Evolutionary conservation across 352 stramenopile species (phyloP).

Genomic region (Thalassiosira ordinaria): DNA sequence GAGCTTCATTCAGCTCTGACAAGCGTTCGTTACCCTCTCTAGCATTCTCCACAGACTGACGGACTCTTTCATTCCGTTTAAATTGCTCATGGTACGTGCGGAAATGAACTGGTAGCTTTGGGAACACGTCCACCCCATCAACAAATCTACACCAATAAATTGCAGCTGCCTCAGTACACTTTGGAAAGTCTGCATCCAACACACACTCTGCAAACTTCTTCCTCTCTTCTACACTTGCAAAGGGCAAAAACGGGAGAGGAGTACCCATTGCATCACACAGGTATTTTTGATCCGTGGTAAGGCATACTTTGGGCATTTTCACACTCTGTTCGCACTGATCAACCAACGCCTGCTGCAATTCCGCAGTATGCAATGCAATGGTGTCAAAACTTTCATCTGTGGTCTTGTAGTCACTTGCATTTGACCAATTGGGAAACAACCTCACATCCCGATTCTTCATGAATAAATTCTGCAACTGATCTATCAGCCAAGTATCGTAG

Average conservation of each 20-base stretch:
- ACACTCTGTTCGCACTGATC: too few species aligned
- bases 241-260: slow-evolving; percentile 42
- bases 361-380: slow-evolving; percentile 32
- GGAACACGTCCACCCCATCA: slow-evolving; percentile 51
- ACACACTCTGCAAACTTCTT: slow-evolving; percentile 39
- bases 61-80: slow-evolving; percentile 31
- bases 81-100: slow-evolving; percentile 24
- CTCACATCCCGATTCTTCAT: slow-evolving; percentile 30
- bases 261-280: slow-evolving; percentile 38
- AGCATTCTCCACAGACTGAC: slow-evolving; percentile 26
- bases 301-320: too few species aligned
- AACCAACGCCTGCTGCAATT: slow-evolving; percentile 18
- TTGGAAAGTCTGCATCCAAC: neutral
- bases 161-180: slow-evolving; percentile 16
- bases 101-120: slow-evolving; percentile 51
- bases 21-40: slow-evolving; percentile 8
- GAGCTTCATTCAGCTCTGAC: slow-evolving; percentile 33
- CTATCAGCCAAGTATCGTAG: slow-evolving; percentile 55
- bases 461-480: slow-evolving; percentile 52
- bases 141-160: slow-evolving; percentile 52
- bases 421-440: slow-evolving; percentile 49
- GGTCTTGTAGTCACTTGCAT: slow-evolving; percentile 50
- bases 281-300: slow-evolving; percentile 61
- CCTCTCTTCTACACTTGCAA: slow-evolving; percentile 31
- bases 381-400: slow-evolving; percentile 53